Base-by-base conservation (phyloP, 495 filamentous ascomycete genomes). In the Aspergillus nanangensis region DNA sequence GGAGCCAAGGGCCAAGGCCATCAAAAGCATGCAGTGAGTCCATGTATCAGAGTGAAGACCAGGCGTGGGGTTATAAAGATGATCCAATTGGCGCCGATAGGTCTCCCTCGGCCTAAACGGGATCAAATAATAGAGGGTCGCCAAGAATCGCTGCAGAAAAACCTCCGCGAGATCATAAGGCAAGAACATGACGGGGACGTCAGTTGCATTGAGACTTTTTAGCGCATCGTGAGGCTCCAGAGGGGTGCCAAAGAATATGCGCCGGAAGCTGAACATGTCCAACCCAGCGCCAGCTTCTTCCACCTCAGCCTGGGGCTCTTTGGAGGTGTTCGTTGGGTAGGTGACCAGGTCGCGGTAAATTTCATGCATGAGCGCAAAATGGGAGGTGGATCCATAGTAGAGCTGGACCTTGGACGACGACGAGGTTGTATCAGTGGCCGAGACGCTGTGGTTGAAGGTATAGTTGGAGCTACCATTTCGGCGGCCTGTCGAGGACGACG, bases 371-470 rank as follows among this genome's bases (percentile, higher is more conserved):
- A 75, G 62, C 1, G 69, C 55, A 44, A 75, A 75, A 43, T 72
- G 66, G 4, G 71, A 73, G 0, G 68, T 66, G 0, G 70, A 64
- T 0, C 71, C 71, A 61, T 75, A 75, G 48, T 72, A 75, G 3
- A 75, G 51, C 39, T 72, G 70, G 27, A 73, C 61, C 42, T 62
- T 59, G 45, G 66, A 71, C 19, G 67, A 73, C 3, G 70, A 61
- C 2, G 67, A 70, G n/a, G 65, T 56, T 63, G 70, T 66, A 40
- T 73, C 67, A 3, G 70, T 73, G 13, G 70, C 70, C 1, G 66
- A 66, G 9, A 73, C 70, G 38, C 70, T 71, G 29, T 60, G 67
- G 29, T 67, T 62, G 38, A 70, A 65, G 36, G 55, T 47, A 31
- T 60, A 51, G 50, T 58, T 61, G 10, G 60, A 47, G 1, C 62